Percentiles rank a stretch among this genome's conserved stretches.
phyloP scores from a whole-genome alignment of 2,329 filamentous ascomycete genomes.

The Cryphonectria carpinicola region DNA sequence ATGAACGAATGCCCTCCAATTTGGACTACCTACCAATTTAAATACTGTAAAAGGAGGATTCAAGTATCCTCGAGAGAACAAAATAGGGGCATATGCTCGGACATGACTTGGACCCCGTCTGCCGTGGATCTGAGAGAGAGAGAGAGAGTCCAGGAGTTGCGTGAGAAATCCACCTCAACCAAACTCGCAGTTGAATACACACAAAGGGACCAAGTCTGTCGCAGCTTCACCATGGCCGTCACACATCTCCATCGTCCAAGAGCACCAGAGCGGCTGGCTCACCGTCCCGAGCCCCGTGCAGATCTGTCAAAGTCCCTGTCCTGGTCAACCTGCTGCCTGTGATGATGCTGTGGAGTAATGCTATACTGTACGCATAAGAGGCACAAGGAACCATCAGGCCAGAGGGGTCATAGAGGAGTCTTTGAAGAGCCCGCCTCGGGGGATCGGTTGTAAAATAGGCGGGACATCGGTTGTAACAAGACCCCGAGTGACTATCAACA shows the following conservation, averaged over 20 bases:
- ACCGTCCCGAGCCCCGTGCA: background rate
- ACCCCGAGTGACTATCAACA: background rate
- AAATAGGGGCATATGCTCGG: background rate
- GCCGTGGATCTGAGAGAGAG: background rate
- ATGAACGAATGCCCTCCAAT: background rate
- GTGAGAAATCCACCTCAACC: background rate
- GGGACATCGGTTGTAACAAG: background rate
- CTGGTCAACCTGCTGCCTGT: background rate
- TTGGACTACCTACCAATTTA: background rate
- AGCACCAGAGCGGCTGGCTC: background rate
- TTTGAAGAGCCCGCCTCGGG: background rate
- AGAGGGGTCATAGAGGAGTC: background rate
- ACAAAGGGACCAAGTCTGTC: too few relatives aligned
- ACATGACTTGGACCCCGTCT: background rate
- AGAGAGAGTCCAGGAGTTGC: background rate
- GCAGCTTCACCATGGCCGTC: background rate
- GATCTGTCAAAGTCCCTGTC: background rate
- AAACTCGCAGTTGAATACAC: background rate
- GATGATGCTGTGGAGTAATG: background rate
- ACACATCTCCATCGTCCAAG: background rate
- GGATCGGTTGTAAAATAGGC: background rate
- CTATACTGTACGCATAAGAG: background rate
- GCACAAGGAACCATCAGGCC: background rate
- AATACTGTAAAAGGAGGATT: background rate
- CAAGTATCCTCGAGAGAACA: background rate